Percentiles rank a stretch among this genome's conserved stretches.
phyloP scores from a whole-genome alignment of 192 early-diverging fungal species.

The Fimicolochytrium jonesii region DNA sequence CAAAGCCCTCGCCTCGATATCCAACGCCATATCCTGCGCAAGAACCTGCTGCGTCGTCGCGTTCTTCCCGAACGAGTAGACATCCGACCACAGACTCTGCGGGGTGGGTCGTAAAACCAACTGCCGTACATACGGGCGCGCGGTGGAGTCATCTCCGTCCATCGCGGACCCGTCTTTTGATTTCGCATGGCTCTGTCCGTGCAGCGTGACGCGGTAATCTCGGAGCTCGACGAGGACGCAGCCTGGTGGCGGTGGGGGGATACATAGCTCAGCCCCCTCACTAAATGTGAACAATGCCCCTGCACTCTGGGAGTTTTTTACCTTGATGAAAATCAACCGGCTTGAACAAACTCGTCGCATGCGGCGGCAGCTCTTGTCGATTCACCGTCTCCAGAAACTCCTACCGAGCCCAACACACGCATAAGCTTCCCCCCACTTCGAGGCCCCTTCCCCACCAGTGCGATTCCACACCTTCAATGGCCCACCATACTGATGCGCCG shows the following conservation, averaged over 20 bases:
- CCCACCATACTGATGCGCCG: slow-evolving; percentile 24
- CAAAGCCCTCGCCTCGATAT: slow-evolving; percentile 17
- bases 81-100: slow-evolving; percentile 16
- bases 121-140: slow-evolving; percentile 4
- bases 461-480: slow-evolving; percentile 12
- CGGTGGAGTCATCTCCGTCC: not conserved
- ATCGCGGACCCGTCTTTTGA: too few relatives aligned
- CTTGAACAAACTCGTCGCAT: slow-evolving; percentile 10
- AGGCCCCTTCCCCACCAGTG: not conserved
- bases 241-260: slow-evolving; percentile 8
- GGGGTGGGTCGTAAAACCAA: slow-evolving; percentile 12
- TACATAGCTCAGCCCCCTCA: not conserved
- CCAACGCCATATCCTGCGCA: slow-evolving; percentile 19
- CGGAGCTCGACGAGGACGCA: slow-evolving; percentile 15
- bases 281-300: too few relatives aligned
- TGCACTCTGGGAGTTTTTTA: too few relatives aligned
- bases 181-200: too few relatives aligned
- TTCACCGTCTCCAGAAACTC: slow-evolving; percentile 28
- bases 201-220: slow-evolving; percentile 21
- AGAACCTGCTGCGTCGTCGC: not conserved
- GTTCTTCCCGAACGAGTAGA: not conserved
- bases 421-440: not conserved
- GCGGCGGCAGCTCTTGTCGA: slow-evolving; percentile 18
- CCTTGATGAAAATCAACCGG: slow-evolving; percentile 20
- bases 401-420: not conserved